Percentiles rank a stretch among this genome's conserved stretches.
phyloP scores from a whole-genome alignment of 2,329 filamentous ascomycete genomes.

The Bimuria novae-zelandiae region DNA sequence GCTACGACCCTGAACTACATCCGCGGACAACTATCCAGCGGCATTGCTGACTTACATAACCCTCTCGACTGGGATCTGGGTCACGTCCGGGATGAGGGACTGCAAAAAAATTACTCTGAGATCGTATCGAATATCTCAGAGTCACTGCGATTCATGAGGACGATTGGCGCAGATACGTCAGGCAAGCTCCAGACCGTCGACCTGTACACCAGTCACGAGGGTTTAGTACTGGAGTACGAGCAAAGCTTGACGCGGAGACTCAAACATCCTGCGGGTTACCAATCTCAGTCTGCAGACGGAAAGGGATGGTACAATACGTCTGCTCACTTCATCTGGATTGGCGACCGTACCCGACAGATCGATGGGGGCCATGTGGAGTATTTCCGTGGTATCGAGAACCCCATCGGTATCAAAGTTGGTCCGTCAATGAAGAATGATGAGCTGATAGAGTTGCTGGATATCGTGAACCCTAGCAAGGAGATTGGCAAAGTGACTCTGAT shows the following conservation, averaged over 20 bases:
- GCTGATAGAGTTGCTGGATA: conserved; percentile 77
- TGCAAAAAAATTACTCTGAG: conserved; percentile 83
- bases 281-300: conserved; percentile 37
- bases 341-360: conserved; percentile 91
- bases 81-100: conserved; percentile 80
- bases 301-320: conserved; percentile 90
- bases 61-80: conserved; percentile 94
- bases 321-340: conserved; percentile 97
- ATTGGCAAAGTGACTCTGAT: conserved; percentile 95
- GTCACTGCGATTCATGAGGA: conserved; percentile 90
- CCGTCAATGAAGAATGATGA: conserved; percentile 79
- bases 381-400: conserved; percentile 94
- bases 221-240: conserved; percentile 92
- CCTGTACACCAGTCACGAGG: conserved; percentile 94
- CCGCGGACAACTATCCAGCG: conserved; percentile 78
- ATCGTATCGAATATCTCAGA: conserved; percentile 89
- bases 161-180: conserved; percentile 85
- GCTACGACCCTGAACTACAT: conserved; percentile 94
- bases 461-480: conserved; percentile 81
- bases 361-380: conserved; percentile 96
- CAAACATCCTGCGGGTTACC: conserved; percentile 62
- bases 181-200: conserved; percentile 89
- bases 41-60: conserved; percentile 90
- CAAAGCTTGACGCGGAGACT: conserved; percentile 80
- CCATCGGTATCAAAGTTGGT: conserved; percentile 94